These are phyloP conservation scores for Pestalotiopsis sp. DNA, from an alignment of 2,329 filamentous ascomycete species.

Conservation along the genomic window DNA sequence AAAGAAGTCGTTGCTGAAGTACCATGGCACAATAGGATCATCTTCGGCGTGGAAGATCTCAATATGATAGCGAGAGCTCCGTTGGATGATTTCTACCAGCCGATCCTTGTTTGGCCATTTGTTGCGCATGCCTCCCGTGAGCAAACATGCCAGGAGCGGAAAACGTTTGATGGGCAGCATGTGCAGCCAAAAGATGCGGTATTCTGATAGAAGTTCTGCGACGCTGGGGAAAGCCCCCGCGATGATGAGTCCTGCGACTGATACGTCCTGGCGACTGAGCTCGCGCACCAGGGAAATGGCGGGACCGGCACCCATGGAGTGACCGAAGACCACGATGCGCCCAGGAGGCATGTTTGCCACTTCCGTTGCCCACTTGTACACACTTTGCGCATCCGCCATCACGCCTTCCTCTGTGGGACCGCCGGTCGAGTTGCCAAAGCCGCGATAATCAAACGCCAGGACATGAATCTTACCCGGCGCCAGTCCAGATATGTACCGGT, in stretches of 20 bases:
- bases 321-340: conserved; percentile 9
- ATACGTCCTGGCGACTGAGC: neutral
- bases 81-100: neutral
- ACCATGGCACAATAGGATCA: neutral
- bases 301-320: conserved; percentile 5
- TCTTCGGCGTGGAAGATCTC: conserved; percentile 6
- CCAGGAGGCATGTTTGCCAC: neutral
- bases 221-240: neutral
- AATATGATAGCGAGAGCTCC: neutral
- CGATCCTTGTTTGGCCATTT: neutral
- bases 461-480: neutral
- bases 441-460: conserved; percentile 4
- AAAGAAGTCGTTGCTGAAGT: neutral
- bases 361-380: neutral
- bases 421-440: neutral
- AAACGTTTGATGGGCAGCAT: neutral
- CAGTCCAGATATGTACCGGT: neutral
- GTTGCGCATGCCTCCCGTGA: neutral
- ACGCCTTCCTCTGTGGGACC: neutral
- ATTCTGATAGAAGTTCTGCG: neutral
- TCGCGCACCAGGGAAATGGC: neutral
- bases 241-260: neutral
- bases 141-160: neutral
- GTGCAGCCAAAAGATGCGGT: neutral
- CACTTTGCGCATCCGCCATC: neutral